Percentiles rank a stretch among this genome's conserved stretches.
phyloP scores from a whole-genome alignment of 225 moss, liverwort and hornwort genomes.

The Bryoerythrophyllum caledonicum region DNA sequence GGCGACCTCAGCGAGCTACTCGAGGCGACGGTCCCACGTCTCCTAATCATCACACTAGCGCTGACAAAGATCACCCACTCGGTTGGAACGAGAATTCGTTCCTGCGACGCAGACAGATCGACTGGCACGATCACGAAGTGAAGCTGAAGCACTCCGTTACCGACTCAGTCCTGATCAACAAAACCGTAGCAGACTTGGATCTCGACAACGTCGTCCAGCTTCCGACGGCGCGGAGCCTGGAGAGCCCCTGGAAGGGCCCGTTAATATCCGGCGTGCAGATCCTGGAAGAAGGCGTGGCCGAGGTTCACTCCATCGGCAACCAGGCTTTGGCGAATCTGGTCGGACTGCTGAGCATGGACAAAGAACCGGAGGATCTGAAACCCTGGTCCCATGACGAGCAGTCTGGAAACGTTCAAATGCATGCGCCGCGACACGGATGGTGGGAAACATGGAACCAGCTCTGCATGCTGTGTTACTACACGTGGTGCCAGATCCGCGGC shows the following conservation, averaged over 20 bases:
- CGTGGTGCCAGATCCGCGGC: conserved; percentile 37
- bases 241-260: conserved; percentile 18
- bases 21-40: conserved; percentile 13
- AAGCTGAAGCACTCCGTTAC: conserved; percentile 36
- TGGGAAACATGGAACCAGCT: conserved; percentile 35
- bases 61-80: too few species aligned
- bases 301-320: conserved; percentile 43
- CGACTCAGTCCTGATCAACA: conserved; percentile 26
- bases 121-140: conserved; percentile 11
- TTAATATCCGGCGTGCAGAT: conserved; percentile 43
- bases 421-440: conserved; percentile 20
- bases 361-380: conserved; percentile 16
- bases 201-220: conserved; percentile 1
- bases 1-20: conserved; percentile 27
- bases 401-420: background rate
- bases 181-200: conserved; percentile 21
- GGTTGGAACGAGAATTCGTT: background rate
- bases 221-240: conserved; percentile 31
- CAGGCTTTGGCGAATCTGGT: conserved; percentile 43
- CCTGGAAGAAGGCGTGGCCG: conserved; percentile 42
- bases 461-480: conserved; percentile 40
- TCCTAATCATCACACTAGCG: background rate
- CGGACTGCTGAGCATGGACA: conserved; percentile 31
- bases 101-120: conserved; percentile 4
- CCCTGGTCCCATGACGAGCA: conserved; percentile 26